Evolutionary conservation across 2,329 filamentous ascomycete genomes (phyloP).

Genomic region (Dichotomopilus funicola): DNA sequence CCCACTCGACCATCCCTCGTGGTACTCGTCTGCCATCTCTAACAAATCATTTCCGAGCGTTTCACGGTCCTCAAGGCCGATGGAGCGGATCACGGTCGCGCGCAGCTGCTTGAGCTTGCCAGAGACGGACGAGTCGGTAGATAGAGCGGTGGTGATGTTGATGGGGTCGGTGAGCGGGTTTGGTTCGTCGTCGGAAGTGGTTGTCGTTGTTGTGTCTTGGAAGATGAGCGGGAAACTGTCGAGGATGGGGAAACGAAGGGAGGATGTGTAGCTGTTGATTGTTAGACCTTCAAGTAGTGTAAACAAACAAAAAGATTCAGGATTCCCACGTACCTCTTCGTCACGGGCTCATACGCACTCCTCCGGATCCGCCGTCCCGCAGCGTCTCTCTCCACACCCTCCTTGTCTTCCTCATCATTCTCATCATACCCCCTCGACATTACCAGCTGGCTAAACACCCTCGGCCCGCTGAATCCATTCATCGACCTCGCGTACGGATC

Average conservation of each 20-base stretch:
- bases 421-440: slow-evolving; percentile 30
- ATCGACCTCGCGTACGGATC: slow-evolving; percentile 17
- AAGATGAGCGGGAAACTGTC: slow-evolving; percentile 82
- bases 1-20: slow-evolving; percentile 78
- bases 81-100: slow-evolving; percentile 53
- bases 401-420: slow-evolving; percentile 23
- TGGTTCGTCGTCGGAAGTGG: slow-evolving; percentile 22
- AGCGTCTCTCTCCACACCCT: slow-evolving; percentile 25
- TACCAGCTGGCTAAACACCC: slow-evolving; percentile 39
- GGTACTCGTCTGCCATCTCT: slow-evolving; percentile 80
- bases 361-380: slow-evolving; percentile 22
- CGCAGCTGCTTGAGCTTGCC: slow-evolving; percentile 61
- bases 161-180: slow-evolving; percentile 35
- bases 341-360: slow-evolving; percentile 26
- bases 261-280: slow-evolving; percentile 41
- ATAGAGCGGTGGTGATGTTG: slow-evolving; percentile 54
- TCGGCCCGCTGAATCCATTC: slow-evolving; percentile 26
- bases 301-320: not conserved
- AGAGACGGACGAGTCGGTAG: slow-evolving; percentile 69
- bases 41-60: slow-evolving; percentile 72
- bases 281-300: not conserved
- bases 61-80: slow-evolving; percentile 75
- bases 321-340: slow-evolving; percentile 16
- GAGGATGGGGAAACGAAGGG: slow-evolving; percentile 65
- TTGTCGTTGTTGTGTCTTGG: slow-evolving; percentile 27